These are phyloP conservation scores for Clonostachys chloroleuca DNA, from an alignment of 2,329 filamentous ascomycete species.

Conservation along the genomic window DNA sequence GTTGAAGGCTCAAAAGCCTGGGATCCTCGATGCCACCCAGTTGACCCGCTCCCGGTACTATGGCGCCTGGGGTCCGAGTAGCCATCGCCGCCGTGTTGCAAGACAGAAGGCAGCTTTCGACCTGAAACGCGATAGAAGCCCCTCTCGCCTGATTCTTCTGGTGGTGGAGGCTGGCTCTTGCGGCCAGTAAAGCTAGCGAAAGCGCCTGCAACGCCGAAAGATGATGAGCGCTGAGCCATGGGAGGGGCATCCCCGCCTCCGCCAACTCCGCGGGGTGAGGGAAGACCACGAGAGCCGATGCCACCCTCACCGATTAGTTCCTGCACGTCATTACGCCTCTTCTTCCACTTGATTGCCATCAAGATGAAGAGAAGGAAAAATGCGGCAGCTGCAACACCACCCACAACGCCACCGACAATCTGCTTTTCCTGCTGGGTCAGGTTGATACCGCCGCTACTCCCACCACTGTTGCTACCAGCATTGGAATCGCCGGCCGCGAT, in stretches of 20 bases:
- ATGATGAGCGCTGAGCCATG: constrained; percentile 41
- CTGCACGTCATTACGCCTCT: constrained; percentile 28
- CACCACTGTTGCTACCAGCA: constrained; percentile 11
- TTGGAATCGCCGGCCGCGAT: not conserved
- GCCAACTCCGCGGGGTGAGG: not conserved
- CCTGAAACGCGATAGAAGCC: constrained; percentile 64
- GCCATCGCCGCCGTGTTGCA: constrained; percentile 59
- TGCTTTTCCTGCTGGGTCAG: constrained; percentile 26
- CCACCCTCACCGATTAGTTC: not conserved
- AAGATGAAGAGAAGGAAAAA: constrained; percentile 50
- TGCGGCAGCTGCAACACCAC: constrained; percentile 53
- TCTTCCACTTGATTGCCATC: constrained; percentile 51
- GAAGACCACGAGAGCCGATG: not conserved
- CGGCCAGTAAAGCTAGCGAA: constrained; percentile 41
- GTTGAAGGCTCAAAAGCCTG: constrained; percentile 33
- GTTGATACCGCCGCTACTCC: constrained; percentile 9
- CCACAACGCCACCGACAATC: constrained; percentile 53
- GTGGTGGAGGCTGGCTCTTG: constrained; percentile 18
- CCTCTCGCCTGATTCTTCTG: constrained; percentile 38
- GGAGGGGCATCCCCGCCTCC: not conserved
- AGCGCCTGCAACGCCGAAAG: constrained; percentile 38
- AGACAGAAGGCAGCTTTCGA: constrained; percentile 58
- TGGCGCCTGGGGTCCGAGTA: constrained; percentile 44
- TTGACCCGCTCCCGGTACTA: constrained; percentile 41
- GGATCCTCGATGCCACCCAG: constrained; percentile 50